phyloP scores from a whole-genome alignment of 2,329 filamentous ascomycete species.

The Trichoderma asperellum region DNA sequence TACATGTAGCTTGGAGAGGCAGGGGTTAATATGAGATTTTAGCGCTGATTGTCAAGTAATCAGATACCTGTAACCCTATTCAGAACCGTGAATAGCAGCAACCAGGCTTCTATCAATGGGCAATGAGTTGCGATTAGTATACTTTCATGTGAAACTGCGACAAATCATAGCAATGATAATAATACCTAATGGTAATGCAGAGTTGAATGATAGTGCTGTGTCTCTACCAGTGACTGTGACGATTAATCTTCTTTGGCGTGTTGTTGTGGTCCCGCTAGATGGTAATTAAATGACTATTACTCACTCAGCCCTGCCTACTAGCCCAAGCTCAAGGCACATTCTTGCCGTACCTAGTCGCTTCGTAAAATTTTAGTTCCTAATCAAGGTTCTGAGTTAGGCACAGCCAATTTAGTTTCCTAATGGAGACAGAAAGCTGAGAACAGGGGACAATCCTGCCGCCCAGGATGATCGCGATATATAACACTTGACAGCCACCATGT shows the following conservation, averaged over 20 bases:
- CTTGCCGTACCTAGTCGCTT: not conserved
- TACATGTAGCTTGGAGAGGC: not conserved
- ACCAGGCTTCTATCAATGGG: not conserved
- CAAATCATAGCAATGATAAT: no score
- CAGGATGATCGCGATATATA: slow-evolving; percentile 1
- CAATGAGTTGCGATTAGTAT: not conserved
- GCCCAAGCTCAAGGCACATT: not conserved
- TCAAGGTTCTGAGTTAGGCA: not conserved
- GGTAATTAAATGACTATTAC: not conserved
- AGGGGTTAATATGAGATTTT: slow-evolving; percentile 14
- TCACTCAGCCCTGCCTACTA: slow-evolving; percentile 10
- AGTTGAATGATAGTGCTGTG: not conserved
- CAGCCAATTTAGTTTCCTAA: not conserved
- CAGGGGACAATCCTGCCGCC: not conserved
- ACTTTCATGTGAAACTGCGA: not conserved
- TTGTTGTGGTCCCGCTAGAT: not conserved
- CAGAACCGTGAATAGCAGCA: not conserved
- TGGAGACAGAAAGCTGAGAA: not conserved
- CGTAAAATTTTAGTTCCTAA: slow-evolving; percentile 5
- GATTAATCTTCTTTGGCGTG: not conserved
- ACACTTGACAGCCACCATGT: not conserved
- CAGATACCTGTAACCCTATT: not conserved
- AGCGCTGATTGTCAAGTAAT: slow-evolving; percentile 13
- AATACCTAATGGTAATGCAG: no score
- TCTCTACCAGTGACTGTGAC: no score